Base-by-base conservation (phyloP, 805 yeast species). In the Suhomyces vadensis region DNA sequence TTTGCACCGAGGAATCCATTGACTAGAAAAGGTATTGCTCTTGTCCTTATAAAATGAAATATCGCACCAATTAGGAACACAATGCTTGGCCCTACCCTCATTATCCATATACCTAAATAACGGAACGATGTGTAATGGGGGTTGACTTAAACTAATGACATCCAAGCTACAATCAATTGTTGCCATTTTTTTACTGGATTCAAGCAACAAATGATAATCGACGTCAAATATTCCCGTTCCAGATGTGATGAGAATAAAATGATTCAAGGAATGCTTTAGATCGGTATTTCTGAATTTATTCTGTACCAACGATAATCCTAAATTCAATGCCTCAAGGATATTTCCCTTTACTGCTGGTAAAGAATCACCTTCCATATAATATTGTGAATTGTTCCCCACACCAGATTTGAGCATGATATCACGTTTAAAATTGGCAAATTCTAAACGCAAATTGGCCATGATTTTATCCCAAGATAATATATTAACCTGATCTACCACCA, bases 61-160 rank as follows among this genome's bases (percentile, higher is more conserved):
- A 60, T 95, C 97, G 55, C 94, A 79, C 97, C 99, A 94, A 38
- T 87, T 85, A 1, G 99, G 99, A 8, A 90, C 85, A 60, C 95
- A 85, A 57, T 87, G 87, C 31, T 78, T 75, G 9, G 84, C 60
- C 22, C 68, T 67, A 2, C 73, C 74, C 31, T 72, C 70, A 33
- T 66, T 58, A 22, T 80, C 64, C 17, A 26, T 20, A 56, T 82
- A 87, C 41, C 97, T 65, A 53, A 95, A 86, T 26, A 94, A 63
- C 0, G 99, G 99, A 1, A 94, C 94, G 3, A 87, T 82, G 61
- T 94, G 98, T 31, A 94, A 64, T 0, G 99, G 98, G 0, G 95
- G 94, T 48, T 90, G 85, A 26, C 96, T 83, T 42, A 94, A 68
- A 56, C 97, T 89, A 5, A 94, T 81, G 1, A 94, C 74, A 64